Evolutionary conservation across 192 early-diverging fungal species (phyloP).

Genomic region (Backusella sp.): DNA sequence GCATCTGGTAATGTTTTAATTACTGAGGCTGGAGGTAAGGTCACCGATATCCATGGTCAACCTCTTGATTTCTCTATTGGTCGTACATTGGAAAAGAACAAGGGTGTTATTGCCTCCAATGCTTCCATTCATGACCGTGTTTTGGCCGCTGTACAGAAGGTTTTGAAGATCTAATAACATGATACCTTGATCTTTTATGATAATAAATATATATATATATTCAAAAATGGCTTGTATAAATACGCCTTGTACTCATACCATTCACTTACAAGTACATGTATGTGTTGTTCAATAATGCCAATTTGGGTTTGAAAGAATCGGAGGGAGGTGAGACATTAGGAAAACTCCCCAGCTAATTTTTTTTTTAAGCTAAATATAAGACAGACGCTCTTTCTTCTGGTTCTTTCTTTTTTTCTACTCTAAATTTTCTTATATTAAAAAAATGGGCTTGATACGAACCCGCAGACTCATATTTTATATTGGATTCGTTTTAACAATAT

Average conservation of each 20-base stretch:
- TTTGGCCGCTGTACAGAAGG: constrained; percentile 73
- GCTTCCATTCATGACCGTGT: constrained; percentile 75
- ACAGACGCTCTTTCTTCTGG: neutral
- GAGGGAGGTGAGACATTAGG: too few relatives aligned
- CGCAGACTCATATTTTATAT: neutral
- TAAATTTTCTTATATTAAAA: neutral
- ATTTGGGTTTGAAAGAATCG: too few relatives aligned
- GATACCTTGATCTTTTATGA: neutral
- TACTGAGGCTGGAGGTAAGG: constrained; percentile 88
- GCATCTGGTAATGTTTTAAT: constrained; percentile 89
- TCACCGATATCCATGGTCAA: constrained; percentile 81
- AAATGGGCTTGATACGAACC: neutral
- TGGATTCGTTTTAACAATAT: neutral
- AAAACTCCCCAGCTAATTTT: too few relatives aligned
- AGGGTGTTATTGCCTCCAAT: constrained; percentile 84
- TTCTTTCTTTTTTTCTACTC: neutral
- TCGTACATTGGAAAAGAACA: constrained; percentile 79
- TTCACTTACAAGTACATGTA: too few relatives aligned
- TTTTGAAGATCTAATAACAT: constrained; percentile 31
- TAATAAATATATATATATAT: neutral
- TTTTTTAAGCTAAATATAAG: too few relatives aligned
- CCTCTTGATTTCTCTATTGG: constrained; percentile 89
- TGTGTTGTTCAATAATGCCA: too few relatives aligned
- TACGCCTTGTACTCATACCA: too few relatives aligned
- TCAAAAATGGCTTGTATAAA: neutral